phyloP scores from a whole-genome alignment of 257 asterid genomes.

The Hygrophila difformis region DNA sequence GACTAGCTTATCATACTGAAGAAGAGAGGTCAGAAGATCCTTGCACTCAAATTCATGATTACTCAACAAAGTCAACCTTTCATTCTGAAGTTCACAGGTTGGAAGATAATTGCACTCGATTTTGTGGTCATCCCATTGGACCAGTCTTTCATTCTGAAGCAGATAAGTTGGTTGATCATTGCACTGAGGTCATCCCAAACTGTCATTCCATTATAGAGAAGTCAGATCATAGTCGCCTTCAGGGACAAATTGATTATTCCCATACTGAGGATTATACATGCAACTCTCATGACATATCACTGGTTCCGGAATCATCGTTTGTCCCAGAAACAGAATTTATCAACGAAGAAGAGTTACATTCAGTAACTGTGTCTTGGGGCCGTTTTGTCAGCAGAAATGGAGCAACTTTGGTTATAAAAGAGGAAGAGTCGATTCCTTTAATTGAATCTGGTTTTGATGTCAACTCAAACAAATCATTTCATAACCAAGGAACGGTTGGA shows the following conservation, averaged over 20 bases:
- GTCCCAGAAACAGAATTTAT: constrained; percentile 59
- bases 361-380: constrained; percentile 46
- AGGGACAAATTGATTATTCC: constrained; percentile 25
- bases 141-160: too few species aligned
- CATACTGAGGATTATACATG: constrained; percentile 26
- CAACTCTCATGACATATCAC: constrained; percentile 32
- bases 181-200: too few species aligned
- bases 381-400: constrained; percentile 26
- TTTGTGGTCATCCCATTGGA: too few species aligned
- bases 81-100: too few species aligned
- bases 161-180: too few species aligned
- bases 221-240: constrained; percentile 24
- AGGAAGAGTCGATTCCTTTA: constrained; percentile 25
- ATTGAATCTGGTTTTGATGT: constrained; percentile 18
- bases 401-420: constrained; percentile 22
- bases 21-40: too few species aligned
- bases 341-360: constrained; percentile 35
- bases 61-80: too few species aligned
- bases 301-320: constrained; percentile 54
- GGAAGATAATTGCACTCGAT: too few species aligned
- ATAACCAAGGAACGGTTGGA: constrained; percentile 24
- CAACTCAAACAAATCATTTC: constrained; percentile 12
- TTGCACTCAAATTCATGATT: too few species aligned
- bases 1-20: constrained; percentile 15
- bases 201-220: too few species aligned